Conservation (phyloP, 192 early-diverging fungal species). For the Phlyctochytrium arcticum region DNA sequence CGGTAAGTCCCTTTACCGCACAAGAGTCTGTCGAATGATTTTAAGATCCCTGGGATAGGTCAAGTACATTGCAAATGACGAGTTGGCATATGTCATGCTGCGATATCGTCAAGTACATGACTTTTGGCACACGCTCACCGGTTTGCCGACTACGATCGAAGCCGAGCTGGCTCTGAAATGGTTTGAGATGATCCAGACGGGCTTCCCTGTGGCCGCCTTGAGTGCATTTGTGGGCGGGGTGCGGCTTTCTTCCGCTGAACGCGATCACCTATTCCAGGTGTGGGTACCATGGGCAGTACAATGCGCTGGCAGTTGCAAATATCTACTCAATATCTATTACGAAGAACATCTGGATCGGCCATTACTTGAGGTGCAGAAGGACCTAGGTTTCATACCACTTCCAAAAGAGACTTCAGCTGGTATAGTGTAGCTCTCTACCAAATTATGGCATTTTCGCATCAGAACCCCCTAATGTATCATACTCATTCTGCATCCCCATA, state of each 20-base stretch:
- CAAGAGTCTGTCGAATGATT: not conserved
- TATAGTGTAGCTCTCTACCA: too few relatives aligned
- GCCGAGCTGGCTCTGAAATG: slow-evolving; percentile 93
- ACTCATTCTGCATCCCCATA: too few relatives aligned
- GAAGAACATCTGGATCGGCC: slow-evolving; percentile 73
- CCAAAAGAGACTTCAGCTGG: too few relatives aligned
- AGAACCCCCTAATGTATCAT: too few relatives aligned
- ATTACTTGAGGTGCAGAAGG: slow-evolving; percentile 65
- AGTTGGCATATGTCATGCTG: slow-evolving; percentile 90
- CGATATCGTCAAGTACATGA: slow-evolving; percentile 93
- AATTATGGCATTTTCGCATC: too few relatives aligned
- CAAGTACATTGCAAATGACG: slow-evolving; percentile 82
- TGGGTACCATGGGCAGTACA: slow-evolving; percentile 95
- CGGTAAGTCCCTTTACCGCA: slow-evolving; percentile 41
- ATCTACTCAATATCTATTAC: slow-evolving; percentile 85
- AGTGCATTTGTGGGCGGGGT: slow-evolving; percentile 80
- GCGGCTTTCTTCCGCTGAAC: slow-evolving; percentile 55
- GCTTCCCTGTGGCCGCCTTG: slow-evolving; percentile 83
- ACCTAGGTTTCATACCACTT: slow-evolving; percentile 54
- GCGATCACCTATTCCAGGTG: slow-evolving; percentile 54
- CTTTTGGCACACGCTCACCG: slow-evolving; percentile 88
- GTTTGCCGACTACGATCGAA: slow-evolving; percentile 74
- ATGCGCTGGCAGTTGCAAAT: slow-evolving; percentile 66
- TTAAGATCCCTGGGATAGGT: slow-evolving; percentile 48
- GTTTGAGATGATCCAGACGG: slow-evolving; percentile 90